A percentile compares a stretch with the other conserved stretches of the same genome.
Evolutionary conservation across 176 grass and related monocot species (phyloP).

Genomic region (Juncus effusus): DNA sequence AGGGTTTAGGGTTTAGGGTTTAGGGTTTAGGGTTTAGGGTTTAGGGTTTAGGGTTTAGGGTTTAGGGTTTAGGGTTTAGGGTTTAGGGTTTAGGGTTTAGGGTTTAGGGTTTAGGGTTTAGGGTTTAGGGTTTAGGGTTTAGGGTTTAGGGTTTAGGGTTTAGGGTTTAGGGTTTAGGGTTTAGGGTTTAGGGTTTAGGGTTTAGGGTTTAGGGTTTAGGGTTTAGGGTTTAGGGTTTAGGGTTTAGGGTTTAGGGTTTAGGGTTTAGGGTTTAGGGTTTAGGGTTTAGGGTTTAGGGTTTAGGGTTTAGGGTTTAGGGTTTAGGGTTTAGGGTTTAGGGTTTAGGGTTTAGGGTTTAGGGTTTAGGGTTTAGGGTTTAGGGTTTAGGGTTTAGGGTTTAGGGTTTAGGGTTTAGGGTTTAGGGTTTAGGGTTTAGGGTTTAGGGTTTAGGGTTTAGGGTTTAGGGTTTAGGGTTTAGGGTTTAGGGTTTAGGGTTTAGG

Average conservation of each 20-base stretch:
- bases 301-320: constrained; percentile 8
- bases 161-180: constrained; percentile 28
- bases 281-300: constrained; percentile 8
- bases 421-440: constrained; percentile 28
- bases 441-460: constrained; percentile 23
- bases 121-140: constrained; percentile 28
- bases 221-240: constrained; percentile 9
- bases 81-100: constrained; percentile 14
- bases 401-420: constrained; percentile 28
- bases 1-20: constrained; percentile 28
- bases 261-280: constrained; percentile 11
- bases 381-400: constrained; percentile 28
- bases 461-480: constrained; percentile 28
- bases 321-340: constrained; percentile 12
- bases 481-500: constrained; percentile 28
- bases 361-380: constrained; percentile 28
- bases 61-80: constrained; percentile 11
- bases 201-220: constrained; percentile 24
- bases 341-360: constrained; percentile 14
- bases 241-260: constrained; percentile 12
- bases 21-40: constrained; percentile 28
- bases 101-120: constrained; percentile 28
- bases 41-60: constrained; percentile 25
- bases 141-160: constrained; percentile 27
- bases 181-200: constrained; percentile 28